Conservation (phyloP, 2,329 filamentous ascomycete genomes). For the Sporothrix luriei region DNA sequence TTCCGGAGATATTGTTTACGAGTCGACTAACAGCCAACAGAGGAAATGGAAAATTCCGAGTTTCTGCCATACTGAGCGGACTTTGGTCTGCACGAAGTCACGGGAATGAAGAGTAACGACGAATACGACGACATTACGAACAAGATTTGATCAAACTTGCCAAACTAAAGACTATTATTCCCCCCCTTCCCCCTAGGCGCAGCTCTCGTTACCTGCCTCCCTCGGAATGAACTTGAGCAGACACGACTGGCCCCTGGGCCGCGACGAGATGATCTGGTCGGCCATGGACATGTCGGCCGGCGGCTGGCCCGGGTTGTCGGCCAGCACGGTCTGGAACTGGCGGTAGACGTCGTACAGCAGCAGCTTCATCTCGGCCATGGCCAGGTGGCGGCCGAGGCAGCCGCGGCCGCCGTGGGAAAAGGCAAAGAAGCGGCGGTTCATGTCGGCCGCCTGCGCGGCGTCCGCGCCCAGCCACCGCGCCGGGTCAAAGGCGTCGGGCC, state of each 20-base stretch:
- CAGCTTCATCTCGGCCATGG: slow-evolving; percentile 68
- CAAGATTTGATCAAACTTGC: neutral
- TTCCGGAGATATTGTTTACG: neutral
- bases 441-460: slow-evolving; percentile 71
- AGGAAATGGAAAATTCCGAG: slow-evolving; percentile 28
- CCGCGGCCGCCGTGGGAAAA: slow-evolving; percentile 67
- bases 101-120: neutral
- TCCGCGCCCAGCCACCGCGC: slow-evolving; percentile 77
- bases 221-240: slow-evolving; percentile 52
- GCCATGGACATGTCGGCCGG: slow-evolving; percentile 63
- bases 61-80: slow-evolving; percentile 29
- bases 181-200: too few species aligned
- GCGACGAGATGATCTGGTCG: slow-evolving; percentile 68
- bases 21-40: slow-evolving; percentile 22
- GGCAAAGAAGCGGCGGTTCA: slow-evolving; percentile 63
- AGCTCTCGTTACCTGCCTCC: neutral
- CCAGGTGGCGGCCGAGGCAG: slow-evolving; percentile 66
- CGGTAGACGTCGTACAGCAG: slow-evolving; percentile 65
- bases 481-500: slow-evolving; percentile 75
- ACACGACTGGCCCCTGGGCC: slow-evolving; percentile 62
- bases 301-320: slow-evolving; percentile 49
- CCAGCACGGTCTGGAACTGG: slow-evolving; percentile 57
- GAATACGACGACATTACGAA: neutral
- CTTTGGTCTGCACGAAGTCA: neutral
- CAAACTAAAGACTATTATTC: neutral